Evolutionary conservation across 306 rosid species (phyloP).

Genomic region (Vigna radiata): DNA sequence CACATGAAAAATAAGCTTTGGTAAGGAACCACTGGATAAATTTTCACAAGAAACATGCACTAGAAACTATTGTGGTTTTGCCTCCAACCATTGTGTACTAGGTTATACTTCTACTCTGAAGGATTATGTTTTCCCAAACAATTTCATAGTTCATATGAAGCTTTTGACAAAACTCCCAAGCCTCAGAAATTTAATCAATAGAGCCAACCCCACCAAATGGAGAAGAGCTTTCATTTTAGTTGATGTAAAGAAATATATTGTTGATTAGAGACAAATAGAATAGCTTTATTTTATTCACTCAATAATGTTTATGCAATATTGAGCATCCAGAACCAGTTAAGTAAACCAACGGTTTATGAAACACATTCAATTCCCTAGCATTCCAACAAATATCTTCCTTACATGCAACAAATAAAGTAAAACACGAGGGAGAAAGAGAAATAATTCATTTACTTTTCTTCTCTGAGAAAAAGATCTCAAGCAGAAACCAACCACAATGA

Average conservation of each 20-base stretch:
- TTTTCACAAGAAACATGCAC: neutral
- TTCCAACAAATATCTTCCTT: neutral
- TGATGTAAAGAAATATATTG: neutral
- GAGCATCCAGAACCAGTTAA: neutral
- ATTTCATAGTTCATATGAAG: neutral
- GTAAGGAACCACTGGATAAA: conserved; percentile 1
- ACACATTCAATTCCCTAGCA: neutral
- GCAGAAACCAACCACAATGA: neutral
- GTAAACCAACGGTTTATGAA: neutral
- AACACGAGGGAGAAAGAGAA: neutral
- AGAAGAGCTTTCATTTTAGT: neutral
- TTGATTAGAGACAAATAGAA: neutral
- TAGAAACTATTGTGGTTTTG: neutral
- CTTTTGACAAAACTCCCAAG: neutral
- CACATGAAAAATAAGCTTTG: neutral
- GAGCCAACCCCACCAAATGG: no score
- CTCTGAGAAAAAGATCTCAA: conserved; percentile 5
- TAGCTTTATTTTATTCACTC: conserved; percentile 2
- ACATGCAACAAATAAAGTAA: neutral
- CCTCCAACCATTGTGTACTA: neutral
- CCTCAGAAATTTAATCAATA: neutral
- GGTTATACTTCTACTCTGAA: neutral
- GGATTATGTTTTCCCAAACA: neutral
- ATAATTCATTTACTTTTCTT: neutral
- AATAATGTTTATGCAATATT: neutral